These are phyloP conservation scores for Hypoxylon sp. DNA, from an alignment of 2,329 filamentous ascomycete species.

Conservation along the genomic window DNA sequence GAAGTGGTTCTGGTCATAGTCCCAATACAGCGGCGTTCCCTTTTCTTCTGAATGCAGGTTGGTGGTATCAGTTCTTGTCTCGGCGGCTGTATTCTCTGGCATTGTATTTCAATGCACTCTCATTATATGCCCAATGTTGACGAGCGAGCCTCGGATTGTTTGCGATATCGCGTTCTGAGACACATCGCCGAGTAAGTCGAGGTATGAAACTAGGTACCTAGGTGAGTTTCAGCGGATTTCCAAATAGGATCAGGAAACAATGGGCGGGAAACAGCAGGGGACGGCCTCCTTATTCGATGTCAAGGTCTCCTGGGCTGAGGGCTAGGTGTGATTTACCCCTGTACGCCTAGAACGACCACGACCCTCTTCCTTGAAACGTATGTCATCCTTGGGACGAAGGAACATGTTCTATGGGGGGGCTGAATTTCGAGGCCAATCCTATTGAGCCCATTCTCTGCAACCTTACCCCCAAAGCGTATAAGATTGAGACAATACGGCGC, in stretches of 20 bases:
- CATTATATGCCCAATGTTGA: background rate
- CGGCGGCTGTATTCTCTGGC: conserved; percentile 6
- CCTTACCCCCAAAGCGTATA: too few relatives aligned
- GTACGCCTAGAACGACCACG: background rate
- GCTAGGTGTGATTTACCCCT: background rate
- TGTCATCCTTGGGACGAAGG: background rate
- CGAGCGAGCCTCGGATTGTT: conserved; percentile 4
- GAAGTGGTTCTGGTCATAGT: conserved; percentile 22
- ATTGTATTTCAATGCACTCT: conserved; percentile 12
- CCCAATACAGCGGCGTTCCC: conserved; percentile 27
- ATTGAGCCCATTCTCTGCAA: background rate
- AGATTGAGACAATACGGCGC: background rate
- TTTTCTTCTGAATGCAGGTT: conserved; percentile 27
- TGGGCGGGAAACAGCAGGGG: background rate
- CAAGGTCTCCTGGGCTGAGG: background rate
- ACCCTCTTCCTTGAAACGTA: background rate
- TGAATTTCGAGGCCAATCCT: background rate
- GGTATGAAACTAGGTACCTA: background rate
- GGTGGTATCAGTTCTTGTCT: conserved; percentile 4
- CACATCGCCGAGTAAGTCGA: conserved; percentile 8
- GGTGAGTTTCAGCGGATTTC: background rate
- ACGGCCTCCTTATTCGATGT: background rate
- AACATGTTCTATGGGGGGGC: background rate
- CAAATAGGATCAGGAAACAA: background rate
- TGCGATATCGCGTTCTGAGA: conserved; percentile 3